Evolutionary conservation across 768 basidiomycete species (phyloP), one percentile per base, ranked within the genome.

Genomic region (Mycena metata): DNA sequence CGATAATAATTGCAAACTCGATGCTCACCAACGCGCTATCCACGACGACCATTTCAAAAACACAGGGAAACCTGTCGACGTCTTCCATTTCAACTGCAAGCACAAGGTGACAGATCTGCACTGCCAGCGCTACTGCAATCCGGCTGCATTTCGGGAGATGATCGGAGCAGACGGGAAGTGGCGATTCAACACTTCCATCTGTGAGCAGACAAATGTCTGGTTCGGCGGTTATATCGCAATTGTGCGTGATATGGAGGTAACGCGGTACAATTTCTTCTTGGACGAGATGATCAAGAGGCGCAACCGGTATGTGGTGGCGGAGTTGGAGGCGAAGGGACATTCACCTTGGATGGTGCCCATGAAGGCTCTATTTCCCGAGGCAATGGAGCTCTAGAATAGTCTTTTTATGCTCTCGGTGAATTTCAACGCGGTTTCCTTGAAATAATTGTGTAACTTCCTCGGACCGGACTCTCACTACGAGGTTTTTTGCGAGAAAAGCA

Each of bases 1-100:
- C 56, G 76, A 79, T 60, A 77, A 72, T 42, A 77, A 78, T 47
- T 79, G 76, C 61, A 52, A 60, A 13, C 60, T 76, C 6, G 1
- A 55, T 30, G 47, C 56, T 8, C 68, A 74, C 54, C 71, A 63
- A 30, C 49, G 56, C 9, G 50, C 54, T 4, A 67, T 65, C 26
- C 42, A 64, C 35, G 69, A 74, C 52, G 17, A 50, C 26, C 60
- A 57, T 30, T 72, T 70, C 35, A 19, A 50, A 6, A 39, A 69
- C 24, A 66, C 60, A n/a, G 69, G 64, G 10, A 41, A 42, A 30
- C 62, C 70, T 5, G 70, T 73, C 6, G 66, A 73, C 30, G 6
- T 30, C 30, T 30, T 30, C 30, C 30, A 30, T 30, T 30, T 64
- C 57, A 66, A 46, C 8, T 63, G 47, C 35, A 72, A 74, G 45